These are phyloP conservation scores for Dianthus caryophyllus DNA, from an alignment of 148 eudicot genomes.

Conservation along the genomic window DNA sequence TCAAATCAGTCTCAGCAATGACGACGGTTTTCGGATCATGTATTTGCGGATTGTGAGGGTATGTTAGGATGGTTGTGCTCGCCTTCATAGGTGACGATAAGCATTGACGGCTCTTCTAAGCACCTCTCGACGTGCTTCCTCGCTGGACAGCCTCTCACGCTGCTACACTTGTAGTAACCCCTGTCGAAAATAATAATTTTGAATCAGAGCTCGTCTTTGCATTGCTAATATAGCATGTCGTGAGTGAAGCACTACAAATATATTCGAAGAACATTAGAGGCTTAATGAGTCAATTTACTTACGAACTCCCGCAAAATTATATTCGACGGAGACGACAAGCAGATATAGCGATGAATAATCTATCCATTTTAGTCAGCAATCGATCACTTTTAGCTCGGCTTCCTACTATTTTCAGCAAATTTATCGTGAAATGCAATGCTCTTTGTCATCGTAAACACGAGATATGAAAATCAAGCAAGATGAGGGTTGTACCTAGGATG, in stretches of 20 bases:
- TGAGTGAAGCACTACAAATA: not conserved
- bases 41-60: constrained; percentile 45
- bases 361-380: too few species aligned
- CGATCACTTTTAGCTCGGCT: not conserved
- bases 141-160: constrained; percentile 78
- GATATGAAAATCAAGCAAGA: not conserved
- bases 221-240: not conserved
- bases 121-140: constrained; percentile 87
- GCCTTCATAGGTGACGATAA: constrained; percentile 74
- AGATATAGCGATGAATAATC: too few species aligned
- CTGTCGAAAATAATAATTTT: constrained; percentile 30
- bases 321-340: too few species aligned
- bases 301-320: too few species aligned
- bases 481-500: constrained; percentile 70
- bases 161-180: constrained; percentile 87
- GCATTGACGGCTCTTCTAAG: constrained; percentile 69
- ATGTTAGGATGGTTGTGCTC: constrained; percentile 68
- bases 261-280: not conserved
- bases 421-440: constrained; percentile 16
- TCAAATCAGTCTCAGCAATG: constrained; percentile 12
- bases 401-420: not conserved
- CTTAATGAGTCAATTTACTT: too few species aligned
- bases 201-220: not conserved
- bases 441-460: too few species aligned
- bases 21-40: constrained; percentile 22